These are phyloP conservation scores for Terana coerulea DNA, from an alignment of 768 basidiomycete genomes.

Conservation along the genomic window DNA sequence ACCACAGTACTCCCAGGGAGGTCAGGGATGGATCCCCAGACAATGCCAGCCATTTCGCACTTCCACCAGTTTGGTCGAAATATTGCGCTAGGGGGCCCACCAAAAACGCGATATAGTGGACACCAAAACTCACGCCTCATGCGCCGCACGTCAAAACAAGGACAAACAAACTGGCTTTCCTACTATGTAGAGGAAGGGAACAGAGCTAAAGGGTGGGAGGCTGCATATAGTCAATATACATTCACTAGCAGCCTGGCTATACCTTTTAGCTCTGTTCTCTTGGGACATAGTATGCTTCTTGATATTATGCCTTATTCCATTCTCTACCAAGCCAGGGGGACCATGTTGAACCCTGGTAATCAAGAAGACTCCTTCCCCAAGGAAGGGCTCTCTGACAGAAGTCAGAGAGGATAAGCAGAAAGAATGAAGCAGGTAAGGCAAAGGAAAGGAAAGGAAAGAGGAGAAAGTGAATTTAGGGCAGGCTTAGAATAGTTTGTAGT, in stretches of 20 bases:
- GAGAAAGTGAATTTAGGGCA: too few species aligned
- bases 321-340: not conserved
- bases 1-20: not conserved
- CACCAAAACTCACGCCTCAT: conserved; percentile 25
- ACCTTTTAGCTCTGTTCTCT: not conserved
- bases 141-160: conserved; percentile 18
- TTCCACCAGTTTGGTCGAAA: conserved; percentile 1
- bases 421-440: too few species aligned
- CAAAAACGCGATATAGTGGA: conserved; percentile 29
- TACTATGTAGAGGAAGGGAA: conserved; percentile 28
- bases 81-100: conserved; percentile 9
- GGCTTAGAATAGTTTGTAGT: too few species aligned
- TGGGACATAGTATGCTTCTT: not conserved
- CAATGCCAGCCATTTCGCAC: conserved; percentile 2
- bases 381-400: not conserved
- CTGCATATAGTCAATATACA: too few species aligned
- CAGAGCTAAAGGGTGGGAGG: too few species aligned
- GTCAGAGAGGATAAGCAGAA: conserved; percentile 17
- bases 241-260: too few species aligned
- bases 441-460: too few species aligned
- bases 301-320: not conserved
- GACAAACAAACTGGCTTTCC: conserved; percentile 26
- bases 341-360: not conserved
- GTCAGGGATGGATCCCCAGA: not conserved
- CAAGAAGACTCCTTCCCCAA: not conserved